phyloP scores from a whole-genome alignment of 495 filamentous ascomycete genomes.

The Platismatia glauca region DNA sequence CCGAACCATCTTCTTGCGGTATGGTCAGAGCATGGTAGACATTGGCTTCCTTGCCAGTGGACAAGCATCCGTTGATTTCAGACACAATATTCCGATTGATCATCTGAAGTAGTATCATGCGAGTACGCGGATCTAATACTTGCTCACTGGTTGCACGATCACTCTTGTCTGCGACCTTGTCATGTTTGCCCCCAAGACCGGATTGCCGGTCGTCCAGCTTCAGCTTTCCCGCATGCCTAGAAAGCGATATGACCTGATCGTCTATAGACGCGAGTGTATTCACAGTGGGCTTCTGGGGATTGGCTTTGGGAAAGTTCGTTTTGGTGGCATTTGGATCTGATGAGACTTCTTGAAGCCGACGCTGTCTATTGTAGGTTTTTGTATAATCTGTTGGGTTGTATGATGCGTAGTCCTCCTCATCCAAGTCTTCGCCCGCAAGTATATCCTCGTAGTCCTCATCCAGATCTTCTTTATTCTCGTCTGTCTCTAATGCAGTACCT shows the following conservation, averaged over 20 bases:
- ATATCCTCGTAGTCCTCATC: slow-evolving; percentile 54
- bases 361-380: slow-evolving; percentile 86
- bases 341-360: slow-evolving; percentile 49
- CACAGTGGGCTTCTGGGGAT: slow-evolving; percentile 72
- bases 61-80: slow-evolving; percentile 83
- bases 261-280: slow-evolving; percentile 73
- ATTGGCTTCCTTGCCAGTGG: slow-evolving; percentile 95
- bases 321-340: slow-evolving; percentile 46
- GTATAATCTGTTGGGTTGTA: slow-evolving; percentile 62
- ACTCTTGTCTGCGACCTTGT: slow-evolving; percentile 59
- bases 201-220: slow-evolving; percentile 61
- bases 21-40: slow-evolving; percentile 73
- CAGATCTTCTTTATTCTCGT: slow-evolving; percentile 32
- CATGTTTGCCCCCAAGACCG: slow-evolving; percentile 45
- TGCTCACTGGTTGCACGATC: slow-evolving; percentile 90
- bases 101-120: slow-evolving; percentile 91
- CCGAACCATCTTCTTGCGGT: slow-evolving; percentile 32
- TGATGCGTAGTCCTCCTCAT: slow-evolving; percentile 49
- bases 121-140: slow-evolving; percentile 84
- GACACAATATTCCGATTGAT: slow-evolving; percentile 77
- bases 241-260: slow-evolving; percentile 75
- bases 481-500: slow-evolving; percentile 25
- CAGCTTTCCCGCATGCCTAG: slow-evolving; percentile 83
- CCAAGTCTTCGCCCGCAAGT: slow-evolving; percentile 47
- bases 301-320: slow-evolving; percentile 61